Percentiles rank a stretch among this genome's conserved stretches.
These are phyloP conservation scores for Aureobasidium namibiae DNA, from an alignment of 2,329 filamentous ascomycete genomes.

Conservation along the genomic window DNA sequence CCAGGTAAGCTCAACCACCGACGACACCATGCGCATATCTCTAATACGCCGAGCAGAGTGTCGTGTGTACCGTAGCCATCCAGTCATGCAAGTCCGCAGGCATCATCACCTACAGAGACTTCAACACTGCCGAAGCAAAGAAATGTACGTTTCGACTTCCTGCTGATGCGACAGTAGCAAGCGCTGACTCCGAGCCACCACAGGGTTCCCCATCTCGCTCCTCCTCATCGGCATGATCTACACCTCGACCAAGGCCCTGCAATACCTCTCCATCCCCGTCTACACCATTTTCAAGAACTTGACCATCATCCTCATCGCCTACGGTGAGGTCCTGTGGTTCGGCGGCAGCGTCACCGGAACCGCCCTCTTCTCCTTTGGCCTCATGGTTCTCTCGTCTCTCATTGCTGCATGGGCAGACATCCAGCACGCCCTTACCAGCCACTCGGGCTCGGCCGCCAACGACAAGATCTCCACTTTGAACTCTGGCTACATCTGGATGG, in stretches of 20 bases:
- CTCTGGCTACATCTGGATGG: constrained; percentile 95
- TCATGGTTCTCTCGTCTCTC: constrained; percentile 93
- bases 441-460: constrained; percentile 45
- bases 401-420: constrained; percentile 98
- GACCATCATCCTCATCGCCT: constrained; percentile 97
- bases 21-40: not conserved
- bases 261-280: constrained; percentile 93
- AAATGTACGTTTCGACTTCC: constrained; percentile 60
- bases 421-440: constrained; percentile 58
- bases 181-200: not conserved
- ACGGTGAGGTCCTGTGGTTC: constrained; percentile 97
- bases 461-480: constrained; percentile 82
- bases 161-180: not conserved
- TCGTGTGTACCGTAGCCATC: constrained; percentile 83
- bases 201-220: constrained; percentile 93
- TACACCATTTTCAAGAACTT: constrained; percentile 99
- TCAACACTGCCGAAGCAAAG: constrained; percentile 80
- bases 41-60: constrained; percentile 48
- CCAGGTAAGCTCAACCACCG: constrained; percentile 58
- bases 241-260: constrained; percentile 88
- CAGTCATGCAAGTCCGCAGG: constrained; percentile 71
- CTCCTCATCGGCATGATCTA: constrained; percentile 99
- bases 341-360: constrained; percentile 83
- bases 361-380: constrained; percentile 83
- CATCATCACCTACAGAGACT: constrained; percentile 74